Evolutionary conservation across 805 yeast genomes (phyloP), one percentile per base, ranked within the genome.

Genomic region (Lipomyces orientalis): DNA sequence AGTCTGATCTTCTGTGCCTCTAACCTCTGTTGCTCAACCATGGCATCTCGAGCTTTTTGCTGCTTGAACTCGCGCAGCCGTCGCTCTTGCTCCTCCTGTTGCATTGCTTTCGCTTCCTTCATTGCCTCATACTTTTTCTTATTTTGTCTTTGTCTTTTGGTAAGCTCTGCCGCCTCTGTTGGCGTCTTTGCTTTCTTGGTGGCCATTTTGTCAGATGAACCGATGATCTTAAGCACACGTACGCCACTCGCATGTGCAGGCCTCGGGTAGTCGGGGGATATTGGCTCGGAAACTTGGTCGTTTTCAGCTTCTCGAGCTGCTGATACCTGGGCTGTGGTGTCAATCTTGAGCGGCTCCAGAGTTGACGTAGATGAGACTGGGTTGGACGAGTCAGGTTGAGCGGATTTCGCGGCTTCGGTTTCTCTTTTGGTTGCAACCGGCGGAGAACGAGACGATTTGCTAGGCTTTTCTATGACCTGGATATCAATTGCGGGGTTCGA

Each of bases 141-240:
- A 29, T 67, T 67, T 35, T 67, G 70, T 16, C 70, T 59, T 39
- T 67, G 70, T 39, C 61, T 67, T 35, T 63, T 63, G 8, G 67
- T 63, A 19, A 66, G 43, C 37, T 59, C 61, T 43, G 25, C 8
- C 22, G 49, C 16, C 25, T 56, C 61, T 19, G 58, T 57, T 4
- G 6, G 33, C 8, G 43, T 8, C 14, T 39, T n/a, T 25, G 52
- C 3, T 19, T 16, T 25, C 14, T 59, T n/a, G 7, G 64, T 31
- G 35, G 58, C 35, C 54, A 58, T 51, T 39, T 29, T 31, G 25
- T 29, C 39, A n/a, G 22, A n/a, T 2, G 60, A 12, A 22, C 56
- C 56, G 29, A 65, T 64, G n/a, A 65, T 65, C 51, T 52, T 60
- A 33, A 65, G 61, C 3, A 60, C 64, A 10, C 55, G 55, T 25